Percentiles rank a stretch among this genome's conserved stretches.
These are phyloP conservation scores for Dichotomopilus funicola DNA, from an alignment of 2,329 filamentous ascomycete genomes.

Conservation along the genomic window DNA sequence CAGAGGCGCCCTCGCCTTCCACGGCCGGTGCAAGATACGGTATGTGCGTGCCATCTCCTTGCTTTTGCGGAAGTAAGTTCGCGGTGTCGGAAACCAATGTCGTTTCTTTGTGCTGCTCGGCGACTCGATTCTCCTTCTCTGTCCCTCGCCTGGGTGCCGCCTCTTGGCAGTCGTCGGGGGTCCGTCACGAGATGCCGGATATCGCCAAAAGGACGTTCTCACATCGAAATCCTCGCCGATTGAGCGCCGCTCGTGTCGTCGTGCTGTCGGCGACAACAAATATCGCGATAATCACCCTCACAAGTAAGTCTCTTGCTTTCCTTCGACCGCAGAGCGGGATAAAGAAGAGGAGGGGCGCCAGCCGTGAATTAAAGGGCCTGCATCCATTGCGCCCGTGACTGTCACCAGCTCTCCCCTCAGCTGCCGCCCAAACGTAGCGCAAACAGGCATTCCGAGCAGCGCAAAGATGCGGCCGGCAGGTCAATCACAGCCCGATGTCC, in stretches of 20 bases:
- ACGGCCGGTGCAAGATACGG: constrained; percentile 52
- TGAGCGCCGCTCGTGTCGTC: constrained; percentile 1
- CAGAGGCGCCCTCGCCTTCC: constrained; percentile 52
- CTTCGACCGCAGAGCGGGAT: not conserved
- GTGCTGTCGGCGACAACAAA: not conserved
- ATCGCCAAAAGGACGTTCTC: constrained; percentile 2
- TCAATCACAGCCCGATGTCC: constrained; percentile 22
- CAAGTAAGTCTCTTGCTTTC: not conserved
- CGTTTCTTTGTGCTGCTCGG: not conserved
- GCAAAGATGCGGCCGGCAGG: constrained; percentile 23
- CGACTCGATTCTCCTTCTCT: not conserved
- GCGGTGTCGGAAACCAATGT: not conserved
- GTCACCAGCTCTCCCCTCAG: not conserved
- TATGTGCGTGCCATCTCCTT: constrained; percentile 30
- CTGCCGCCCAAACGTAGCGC: constrained; percentile 18
- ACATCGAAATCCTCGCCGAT: constrained; percentile 12
- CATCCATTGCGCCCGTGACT: not conserved
- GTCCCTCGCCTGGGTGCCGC: not conserved
- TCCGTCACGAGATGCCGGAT: constrained; percentile 4
- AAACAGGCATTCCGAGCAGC: constrained; percentile 16
- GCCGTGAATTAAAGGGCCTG: constrained; percentile 11
- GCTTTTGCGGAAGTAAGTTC: not conserved
- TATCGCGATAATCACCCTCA: not conserved
- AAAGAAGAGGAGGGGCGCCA: constrained; percentile 5
- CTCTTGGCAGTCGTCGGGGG: not conserved